Evolutionary conservation across 176 grass and related monocot genomes (phyloP).

Genomic region (Oryza officinalis): DNA sequence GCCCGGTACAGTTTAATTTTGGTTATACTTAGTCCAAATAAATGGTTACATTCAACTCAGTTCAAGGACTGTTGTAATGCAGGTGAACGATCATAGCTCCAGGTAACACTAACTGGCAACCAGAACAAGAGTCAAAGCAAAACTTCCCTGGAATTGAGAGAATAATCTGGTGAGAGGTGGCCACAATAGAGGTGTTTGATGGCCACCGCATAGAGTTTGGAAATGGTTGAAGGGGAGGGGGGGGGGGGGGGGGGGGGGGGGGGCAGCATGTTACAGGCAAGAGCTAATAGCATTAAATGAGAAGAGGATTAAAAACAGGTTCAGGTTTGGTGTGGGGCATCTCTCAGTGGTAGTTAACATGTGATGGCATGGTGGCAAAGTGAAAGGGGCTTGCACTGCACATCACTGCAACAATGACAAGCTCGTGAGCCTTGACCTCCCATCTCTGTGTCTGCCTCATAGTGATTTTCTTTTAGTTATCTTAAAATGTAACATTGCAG

Average conservation of each 20-base stretch:
- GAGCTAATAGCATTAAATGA: not conserved
- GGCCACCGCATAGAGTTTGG: not conserved
- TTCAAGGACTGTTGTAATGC: not conserved
- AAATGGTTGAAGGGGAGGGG: not conserved
- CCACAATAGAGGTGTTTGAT: no score
- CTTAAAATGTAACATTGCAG: not conserved
- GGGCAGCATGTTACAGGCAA: not conserved
- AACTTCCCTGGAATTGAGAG: not conserved
- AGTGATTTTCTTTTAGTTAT: not conserved
- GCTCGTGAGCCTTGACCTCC: not conserved
- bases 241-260: no score
- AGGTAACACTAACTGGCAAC: not conserved
- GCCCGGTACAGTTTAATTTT: not conserved
- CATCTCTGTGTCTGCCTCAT: not conserved
- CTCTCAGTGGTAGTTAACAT: not conserved
- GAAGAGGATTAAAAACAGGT: not conserved
- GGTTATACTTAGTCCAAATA: not conserved
- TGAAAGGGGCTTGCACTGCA: not conserved
- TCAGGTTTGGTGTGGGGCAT: not conserved
- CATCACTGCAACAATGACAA: not conserved
- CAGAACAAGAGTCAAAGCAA: not conserved
- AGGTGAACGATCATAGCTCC: not conserved
- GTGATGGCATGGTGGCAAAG: not conserved
- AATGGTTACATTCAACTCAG: not conserved
- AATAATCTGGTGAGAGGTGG: not conserved